These are phyloP conservation scores for Colletotrichum liriopes DNA, from an alignment of 2,329 filamentous ascomycete species.

Conservation along the genomic window DNA sequence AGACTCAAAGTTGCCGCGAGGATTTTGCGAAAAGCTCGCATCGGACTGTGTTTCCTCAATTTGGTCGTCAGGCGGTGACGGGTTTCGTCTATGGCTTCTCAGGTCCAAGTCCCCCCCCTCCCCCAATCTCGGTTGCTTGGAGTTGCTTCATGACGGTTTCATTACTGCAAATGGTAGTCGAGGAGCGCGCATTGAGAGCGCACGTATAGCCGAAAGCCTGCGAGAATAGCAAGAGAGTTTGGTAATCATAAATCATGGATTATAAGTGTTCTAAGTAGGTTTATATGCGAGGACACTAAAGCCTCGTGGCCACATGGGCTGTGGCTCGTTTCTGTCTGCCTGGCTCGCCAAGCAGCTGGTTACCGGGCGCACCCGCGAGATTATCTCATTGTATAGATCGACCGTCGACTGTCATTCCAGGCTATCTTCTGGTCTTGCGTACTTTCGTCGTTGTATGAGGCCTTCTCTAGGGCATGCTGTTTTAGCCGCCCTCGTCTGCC, in stretches of 20 bases:
- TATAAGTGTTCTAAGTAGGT: constrained; percentile 9
- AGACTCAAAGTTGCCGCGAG: neutral
- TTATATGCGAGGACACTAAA: neutral
- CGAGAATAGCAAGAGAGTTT: neutral
- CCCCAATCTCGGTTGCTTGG: neutral
- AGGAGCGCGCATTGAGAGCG: neutral
- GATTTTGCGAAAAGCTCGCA: neutral
- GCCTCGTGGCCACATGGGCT: neutral
- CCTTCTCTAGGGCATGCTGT: neutral
- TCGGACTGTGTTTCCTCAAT: neutral
- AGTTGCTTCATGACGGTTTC: neutral
- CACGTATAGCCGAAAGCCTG: neutral
- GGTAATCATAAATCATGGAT: neutral
- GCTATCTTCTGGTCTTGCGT: neutral
- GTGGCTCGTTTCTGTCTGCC: neutral
- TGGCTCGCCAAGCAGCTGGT: neutral
- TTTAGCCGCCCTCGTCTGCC: neutral
- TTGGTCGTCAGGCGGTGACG: neutral
- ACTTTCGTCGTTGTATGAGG: neutral
- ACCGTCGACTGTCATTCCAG: neutral
- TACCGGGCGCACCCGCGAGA: neutral
- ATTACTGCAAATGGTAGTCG: neutral
- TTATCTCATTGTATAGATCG: neutral
- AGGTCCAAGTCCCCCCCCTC: neutral
- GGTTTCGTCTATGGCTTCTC: neutral